Evolutionary conservation across 1,139 yeast species (phyloP), one percentile per base, ranked within the genome.

Genomic region (Saccharomycopsis hybrid): DNA sequence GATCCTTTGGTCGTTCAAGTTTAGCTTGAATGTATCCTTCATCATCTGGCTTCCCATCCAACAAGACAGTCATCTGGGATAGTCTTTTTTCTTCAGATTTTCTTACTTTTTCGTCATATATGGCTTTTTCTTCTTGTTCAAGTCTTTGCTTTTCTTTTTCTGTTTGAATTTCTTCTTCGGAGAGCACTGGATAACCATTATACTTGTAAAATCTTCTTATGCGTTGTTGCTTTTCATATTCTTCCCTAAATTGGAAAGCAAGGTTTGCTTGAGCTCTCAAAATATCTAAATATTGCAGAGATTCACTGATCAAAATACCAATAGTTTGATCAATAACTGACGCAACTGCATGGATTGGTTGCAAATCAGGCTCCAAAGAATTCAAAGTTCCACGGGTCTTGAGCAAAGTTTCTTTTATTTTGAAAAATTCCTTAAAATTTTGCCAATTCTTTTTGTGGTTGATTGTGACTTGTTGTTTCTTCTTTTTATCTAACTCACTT

Each of bases 251-350:
- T 66, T 88, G 96, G 64, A 85, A 84, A 18, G 84, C 83, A 43
- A 85, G 67, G 61, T 89, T 90, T 24, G 95, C 95, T 63, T 82
- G 78, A 11, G 95, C 90, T 60, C 96, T 75, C 53, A 84, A 71
- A 48, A 86, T 76, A 53, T 81, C 79, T 58, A 87, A 68, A 62
- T 80, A 84, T 55, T 82, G 83, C 32, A 82, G 85, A 51, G 84
- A 78, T 62, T 89, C 96, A 54, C 79, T 75, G 35, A 78, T 68
- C 51, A 88, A 64, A 39, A 80, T 70, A 48, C 74, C 72, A 46
- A 86, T 69, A 18, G 49, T 55, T 24, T 48, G 28, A 29, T 48
- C 55, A 28, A 52, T 43, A 11, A 36, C 27, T 24, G 30, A n/a
- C 5, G 51, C 54, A 11, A 42, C 25, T 9, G 35, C 27, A n/a